Percentiles rank a stretch among this genome's conserved stretches.
These are phyloP conservation scores for Andalucia godoyi DNA, from an alignment of 78 protist species.

Conservation along the genomic window DNA sequence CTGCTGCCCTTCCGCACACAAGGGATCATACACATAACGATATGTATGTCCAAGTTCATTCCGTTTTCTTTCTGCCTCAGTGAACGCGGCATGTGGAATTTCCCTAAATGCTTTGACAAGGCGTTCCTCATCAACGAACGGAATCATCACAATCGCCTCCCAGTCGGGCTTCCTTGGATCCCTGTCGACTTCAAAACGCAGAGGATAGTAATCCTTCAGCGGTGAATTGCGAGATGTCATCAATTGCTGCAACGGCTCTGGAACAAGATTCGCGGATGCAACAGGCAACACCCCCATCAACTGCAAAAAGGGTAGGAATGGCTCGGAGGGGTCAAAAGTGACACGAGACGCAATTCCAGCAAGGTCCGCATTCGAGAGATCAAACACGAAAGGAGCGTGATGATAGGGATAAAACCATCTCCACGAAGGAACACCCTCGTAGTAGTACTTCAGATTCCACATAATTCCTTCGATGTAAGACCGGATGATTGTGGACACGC, in stretches of 20 bases:
- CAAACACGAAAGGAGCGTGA: conserved; percentile 77
- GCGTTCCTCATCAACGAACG: conserved; percentile 11
- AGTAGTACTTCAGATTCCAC: conserved; percentile 87
- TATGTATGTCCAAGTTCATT: neutral
- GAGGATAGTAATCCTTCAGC: conserved; percentile 3
- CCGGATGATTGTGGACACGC: neutral
- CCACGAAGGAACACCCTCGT: conserved; percentile 80
- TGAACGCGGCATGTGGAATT: neutral
- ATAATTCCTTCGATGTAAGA: conserved; percentile 49
- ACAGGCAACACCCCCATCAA: conserved; percentile 81
- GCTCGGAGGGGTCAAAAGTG: conserved; percentile 10
- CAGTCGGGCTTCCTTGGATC: conserved; percentile 4
- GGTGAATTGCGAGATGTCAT: neutral
- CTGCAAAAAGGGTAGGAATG: conserved; percentile 80
- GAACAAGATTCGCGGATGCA: neutral
- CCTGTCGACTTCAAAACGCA: neutral
- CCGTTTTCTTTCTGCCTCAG: neutral
- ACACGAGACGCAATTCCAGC: neutral
- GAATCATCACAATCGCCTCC: conserved; percentile 24
- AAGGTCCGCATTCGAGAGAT: conserved; percentile 11
- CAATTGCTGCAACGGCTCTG: conserved; percentile 1
- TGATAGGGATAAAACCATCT: conserved; percentile 86
- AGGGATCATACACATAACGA: neutral
- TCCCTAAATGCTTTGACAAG: neutral
- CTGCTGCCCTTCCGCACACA: no score